Evolutionary conservation across 495 filamentous ascomycete genomes (phyloP).

Genomic region (Aspergillus cristatus): DNA sequence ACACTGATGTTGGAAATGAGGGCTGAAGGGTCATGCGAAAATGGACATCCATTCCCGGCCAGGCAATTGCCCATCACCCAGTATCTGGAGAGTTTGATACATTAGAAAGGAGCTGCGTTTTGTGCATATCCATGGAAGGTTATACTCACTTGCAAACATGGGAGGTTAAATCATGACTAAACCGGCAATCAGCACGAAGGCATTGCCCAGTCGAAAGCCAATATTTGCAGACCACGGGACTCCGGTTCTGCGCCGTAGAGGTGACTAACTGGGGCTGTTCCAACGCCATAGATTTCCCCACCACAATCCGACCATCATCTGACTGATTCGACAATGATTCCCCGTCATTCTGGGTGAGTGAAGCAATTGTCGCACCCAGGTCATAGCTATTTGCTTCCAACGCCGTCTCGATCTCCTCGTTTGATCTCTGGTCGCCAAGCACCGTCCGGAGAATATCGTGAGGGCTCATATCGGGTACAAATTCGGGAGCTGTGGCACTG

Average conservation of each 20-base stretch:
- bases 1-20: conserved; percentile 61
- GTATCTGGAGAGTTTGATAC: conserved; percentile 57
- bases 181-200: conserved; percentile 88
- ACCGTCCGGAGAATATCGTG: conserved; percentile 98
- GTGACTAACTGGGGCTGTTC: conserved; percentile 61
- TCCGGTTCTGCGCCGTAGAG: conserved; percentile 60
- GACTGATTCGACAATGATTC: conserved; percentile 19
- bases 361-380: conserved; percentile 76
- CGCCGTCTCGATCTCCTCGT: conserved; percentile 87
- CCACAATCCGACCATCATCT: conserved; percentile 49
- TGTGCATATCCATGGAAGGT: too few relatives aligned
- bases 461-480: conserved; percentile 88
- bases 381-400: conserved; percentile 89
- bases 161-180: conserved; percentile 90
- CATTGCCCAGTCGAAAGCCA: conserved; percentile 89
- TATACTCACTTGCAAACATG: conserved; percentile 93
- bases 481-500: conserved; percentile 70
- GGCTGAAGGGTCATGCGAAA: conserved; percentile 89
- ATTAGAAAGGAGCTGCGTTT: conserved; percentile 9
- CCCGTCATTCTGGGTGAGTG: conserved; percentile 60
- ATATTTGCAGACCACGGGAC: conserved; percentile 90
- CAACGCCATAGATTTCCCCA: conserved; percentile 85
- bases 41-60: conserved; percentile 88
- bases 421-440: conserved; percentile 74
- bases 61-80: conserved; percentile 97